Conservation (phyloP, 2,329 filamentous ascomycete genomes). For the Aspergillus sergii region DNA sequence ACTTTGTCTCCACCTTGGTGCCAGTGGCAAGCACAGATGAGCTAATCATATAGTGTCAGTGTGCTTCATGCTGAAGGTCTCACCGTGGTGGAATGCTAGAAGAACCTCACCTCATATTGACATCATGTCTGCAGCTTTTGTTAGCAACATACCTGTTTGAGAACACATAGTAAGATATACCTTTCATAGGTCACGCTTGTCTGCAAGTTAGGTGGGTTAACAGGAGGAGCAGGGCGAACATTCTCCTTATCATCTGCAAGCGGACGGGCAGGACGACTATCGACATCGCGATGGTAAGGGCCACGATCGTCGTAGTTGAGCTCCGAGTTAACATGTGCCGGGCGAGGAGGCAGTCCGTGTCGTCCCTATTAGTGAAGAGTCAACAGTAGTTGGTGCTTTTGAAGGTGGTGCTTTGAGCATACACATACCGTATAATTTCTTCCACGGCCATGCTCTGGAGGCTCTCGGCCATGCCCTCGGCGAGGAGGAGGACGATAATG, state of each 20-base stretch:
- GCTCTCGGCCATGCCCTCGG: neutral
- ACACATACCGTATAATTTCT: neutral
- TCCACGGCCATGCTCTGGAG: neutral
- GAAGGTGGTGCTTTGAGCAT: neutral
- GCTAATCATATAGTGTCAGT: neutral
- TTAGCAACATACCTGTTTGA: neutral
- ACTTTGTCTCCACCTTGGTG: neutral
- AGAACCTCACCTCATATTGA: neutral
- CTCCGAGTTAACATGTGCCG: neutral
- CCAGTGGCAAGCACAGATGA: neutral
- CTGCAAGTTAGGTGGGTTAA: neutral
- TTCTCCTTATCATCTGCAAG: neutral
- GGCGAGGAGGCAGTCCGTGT: neutral
- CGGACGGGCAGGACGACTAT: neutral
- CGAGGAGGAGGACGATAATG: neutral
- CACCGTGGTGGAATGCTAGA: neutral
- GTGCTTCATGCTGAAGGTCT: neutral
- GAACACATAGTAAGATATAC: neutral
- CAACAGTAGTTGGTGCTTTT: neutral
- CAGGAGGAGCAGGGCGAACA: neutral
- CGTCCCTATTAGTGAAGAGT: neutral
- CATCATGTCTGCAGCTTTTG: neutral
- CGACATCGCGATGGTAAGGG: neutral
- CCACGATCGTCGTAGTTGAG: conserved; percentile 7
- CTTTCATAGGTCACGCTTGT: neutral